Base-by-base conservation (phyloP, 1,139 yeast species). In the Candida anutae region DNA sequence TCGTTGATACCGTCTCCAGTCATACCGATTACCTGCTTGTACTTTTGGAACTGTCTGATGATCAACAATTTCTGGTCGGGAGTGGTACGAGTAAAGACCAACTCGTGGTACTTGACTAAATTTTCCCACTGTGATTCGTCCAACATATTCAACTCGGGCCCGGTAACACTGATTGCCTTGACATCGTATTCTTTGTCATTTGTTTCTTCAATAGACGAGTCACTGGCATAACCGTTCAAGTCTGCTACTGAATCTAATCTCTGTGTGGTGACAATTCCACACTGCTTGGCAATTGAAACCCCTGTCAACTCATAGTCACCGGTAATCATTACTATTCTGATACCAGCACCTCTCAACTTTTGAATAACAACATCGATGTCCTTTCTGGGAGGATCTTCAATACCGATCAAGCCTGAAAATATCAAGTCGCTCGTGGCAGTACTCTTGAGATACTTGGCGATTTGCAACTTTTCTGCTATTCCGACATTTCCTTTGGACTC, bases 221-320 rank as follows among this genome's bases (percentile, higher is more conserved):
- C n/a, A n/a, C n/a, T n/a, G n/a, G n/a, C n/a, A 25, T 25, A 23
- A 22, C 15, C 6, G 26, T 42, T 41, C 27, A 57, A 39, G 23
- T 50, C 49, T 4, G 43, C 40, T 21, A 44, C 42, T 6, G 35
- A 39, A 30, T 54, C 58, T n/a, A 60, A 46, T 4, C 33, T 33
- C n/a, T 39, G 46, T 16, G 41, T 38, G 3, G 62, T 48, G 13
- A 64, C 38, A 26, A 68, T 63, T n/a, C 69, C 69, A 43, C 65
- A 57, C 35, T 61, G 59, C 26, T 55, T 52, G 9, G 74, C 74
- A 43, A 71, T 70, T 3, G 74, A 62, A 25, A 60, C 53, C 5
- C 74, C 77, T n/a, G 77, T 70, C 19, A 65, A 46, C 35, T 63
- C 69, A 38, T 60, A 68, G 42, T 70, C 77, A 29, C 77, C 77